phyloP scores from a whole-genome alignment of 83 land plant genomes.

The Isoetes engelmannii region DNA sequence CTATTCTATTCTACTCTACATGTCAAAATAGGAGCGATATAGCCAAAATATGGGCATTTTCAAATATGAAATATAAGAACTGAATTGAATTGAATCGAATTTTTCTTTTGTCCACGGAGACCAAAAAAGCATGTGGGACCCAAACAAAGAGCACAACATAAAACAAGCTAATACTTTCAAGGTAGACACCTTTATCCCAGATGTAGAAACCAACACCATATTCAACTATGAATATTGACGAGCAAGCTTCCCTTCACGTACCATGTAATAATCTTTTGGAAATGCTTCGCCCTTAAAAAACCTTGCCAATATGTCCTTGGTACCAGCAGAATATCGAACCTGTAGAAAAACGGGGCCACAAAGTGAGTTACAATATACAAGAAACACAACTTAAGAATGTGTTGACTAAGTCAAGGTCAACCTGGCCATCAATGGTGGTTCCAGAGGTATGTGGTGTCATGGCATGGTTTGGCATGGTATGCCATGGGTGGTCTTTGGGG shows the following conservation, averaged over 20 bases:
- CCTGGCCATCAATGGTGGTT: slow-evolving; percentile 95
- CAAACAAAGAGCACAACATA: no score
- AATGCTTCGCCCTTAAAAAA: slow-evolving; percentile 83
- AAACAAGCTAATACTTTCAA: no score
- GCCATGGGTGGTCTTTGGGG: slow-evolving; percentile 92
- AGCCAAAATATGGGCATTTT: no score
- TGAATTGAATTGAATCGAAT: no score
- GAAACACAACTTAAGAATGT: background rate
- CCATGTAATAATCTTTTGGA: slow-evolving; percentile 72
- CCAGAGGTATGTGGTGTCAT: slow-evolving; percentile 96
- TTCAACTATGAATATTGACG: slow-evolving; percentile 53
- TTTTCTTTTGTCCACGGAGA: no score
- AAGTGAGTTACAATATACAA: background rate
- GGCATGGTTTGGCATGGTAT: slow-evolving; percentile 88
- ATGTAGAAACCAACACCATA: slow-evolving; percentile 4
- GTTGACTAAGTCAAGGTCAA: background rate
- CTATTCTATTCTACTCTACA: no score
- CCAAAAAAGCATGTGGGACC: no score
- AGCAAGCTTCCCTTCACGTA: slow-evolving; percentile 74
- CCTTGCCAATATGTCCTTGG: slow-evolving; percentile 74
- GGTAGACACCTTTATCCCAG: no score
- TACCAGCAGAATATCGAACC: slow-evolving; percentile 79
- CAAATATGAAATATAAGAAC: no score
- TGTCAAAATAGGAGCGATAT: no score
- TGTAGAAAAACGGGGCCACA: slow-evolving; percentile 22